These are phyloP conservation scores for Aspergillus sclerotioniger DNA, from an alignment of 495 filamentous ascomycete species.

Conservation along the genomic window DNA sequence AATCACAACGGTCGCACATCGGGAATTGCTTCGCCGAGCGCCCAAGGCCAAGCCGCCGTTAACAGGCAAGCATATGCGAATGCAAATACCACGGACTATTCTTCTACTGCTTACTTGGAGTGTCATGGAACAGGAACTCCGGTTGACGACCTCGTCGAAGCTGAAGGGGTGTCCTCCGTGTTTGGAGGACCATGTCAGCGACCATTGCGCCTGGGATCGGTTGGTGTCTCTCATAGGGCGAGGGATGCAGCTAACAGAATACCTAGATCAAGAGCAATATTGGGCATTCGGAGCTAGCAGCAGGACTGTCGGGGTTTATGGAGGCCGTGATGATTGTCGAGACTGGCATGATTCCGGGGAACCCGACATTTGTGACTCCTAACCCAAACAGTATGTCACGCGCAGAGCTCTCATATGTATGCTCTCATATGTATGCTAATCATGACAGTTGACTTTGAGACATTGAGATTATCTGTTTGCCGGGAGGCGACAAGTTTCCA, in stretches of 20 bases:
- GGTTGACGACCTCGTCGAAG: conserved; percentile 34
- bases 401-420: background rate
- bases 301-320: conserved; percentile 46
- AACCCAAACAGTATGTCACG: conserved; percentile 20
- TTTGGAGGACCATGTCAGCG: conserved; percentile 17
- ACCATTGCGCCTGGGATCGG: conserved; percentile 27
- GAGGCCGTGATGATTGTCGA: conserved; percentile 39
- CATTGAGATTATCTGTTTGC: background rate
- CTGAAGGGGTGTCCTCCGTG: conserved; percentile 18
- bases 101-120: conserved; percentile 43
- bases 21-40: conserved; percentile 34
- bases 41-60: conserved; percentile 28
- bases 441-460: conserved; percentile 11
- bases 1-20: conserved; percentile 44
- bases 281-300: conserved; percentile 33
- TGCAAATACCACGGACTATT: conserved; percentile 28
- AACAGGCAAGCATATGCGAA: conserved; percentile 33
- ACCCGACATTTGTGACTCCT: conserved; percentile 27
- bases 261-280: conserved; percentile 29
- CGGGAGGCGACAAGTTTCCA: conserved; percentile 17
- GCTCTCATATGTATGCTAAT: no score
- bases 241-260: background rate
- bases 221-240: background rate
- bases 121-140: conserved; percentile 53
- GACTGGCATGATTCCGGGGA: conserved; percentile 25